Evolutionary conservation across 148 eudicot genomes (phyloP).

Genomic region (Rhododendron vialii): DNA sequence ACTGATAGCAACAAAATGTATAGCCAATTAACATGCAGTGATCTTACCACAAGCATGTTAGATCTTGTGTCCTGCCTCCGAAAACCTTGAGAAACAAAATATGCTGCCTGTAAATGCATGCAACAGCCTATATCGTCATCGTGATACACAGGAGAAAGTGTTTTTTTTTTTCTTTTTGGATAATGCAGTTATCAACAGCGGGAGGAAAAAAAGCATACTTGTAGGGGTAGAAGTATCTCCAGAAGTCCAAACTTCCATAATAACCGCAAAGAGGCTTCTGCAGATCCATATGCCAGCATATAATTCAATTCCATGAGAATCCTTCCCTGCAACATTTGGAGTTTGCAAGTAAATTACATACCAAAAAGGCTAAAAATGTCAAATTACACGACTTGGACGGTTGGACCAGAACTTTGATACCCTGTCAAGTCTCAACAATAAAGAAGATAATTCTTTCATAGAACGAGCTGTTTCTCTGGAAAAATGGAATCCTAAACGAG

Average conservation of each 20-base stretch:
- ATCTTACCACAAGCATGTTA: conserved; percentile 92
- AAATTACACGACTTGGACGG: neutral
- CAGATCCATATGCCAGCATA: conserved; percentile 96
- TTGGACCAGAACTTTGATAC: conserved; percentile 28
- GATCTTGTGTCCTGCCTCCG: conserved; percentile 69
- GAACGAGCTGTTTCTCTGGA: conserved; percentile 60
- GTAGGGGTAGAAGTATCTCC: conserved; percentile 80
- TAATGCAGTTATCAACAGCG: conserved; percentile 22
- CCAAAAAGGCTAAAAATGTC: neutral
- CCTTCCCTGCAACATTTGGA: conserved; percentile 48
- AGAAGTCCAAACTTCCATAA: conserved; percentile 85
- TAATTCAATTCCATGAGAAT: conserved; percentile 87
- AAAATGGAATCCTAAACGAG: conserved; percentile 66
- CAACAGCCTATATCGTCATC: conserved; percentile 5
- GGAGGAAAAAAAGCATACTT: conserved; percentile 38
- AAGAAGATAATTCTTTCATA: conserved; percentile 44
- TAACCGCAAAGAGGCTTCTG: conserved; percentile 79
- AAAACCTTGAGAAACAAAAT: conserved; percentile 65
- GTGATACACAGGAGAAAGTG: neutral
- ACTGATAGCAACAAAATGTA: neutral
- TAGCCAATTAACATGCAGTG: conserved; percentile 18
- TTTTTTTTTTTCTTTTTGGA: neutral
- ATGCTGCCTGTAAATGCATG: conserved; percentile 68
- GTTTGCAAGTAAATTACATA: neutral
- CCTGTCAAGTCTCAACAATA: conserved; percentile 66